Evolutionary conservation across 169 alveolate genomes (phyloP).

Genomic region (Cryptosporidium ubiquitum): DNA sequence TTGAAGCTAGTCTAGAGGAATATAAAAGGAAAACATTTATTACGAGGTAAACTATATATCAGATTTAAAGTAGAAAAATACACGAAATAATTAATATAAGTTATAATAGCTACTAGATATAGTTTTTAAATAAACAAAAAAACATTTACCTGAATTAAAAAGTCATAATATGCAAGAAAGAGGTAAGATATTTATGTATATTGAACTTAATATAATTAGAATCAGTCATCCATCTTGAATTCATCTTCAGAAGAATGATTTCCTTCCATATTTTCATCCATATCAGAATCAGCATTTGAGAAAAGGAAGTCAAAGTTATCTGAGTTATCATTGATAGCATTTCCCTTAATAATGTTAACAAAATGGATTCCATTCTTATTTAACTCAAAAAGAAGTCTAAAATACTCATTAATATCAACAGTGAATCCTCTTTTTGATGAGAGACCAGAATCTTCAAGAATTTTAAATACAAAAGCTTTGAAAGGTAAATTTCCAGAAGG

Average conservation of each 20-base stretch:
- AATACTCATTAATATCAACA: slow-evolving; percentile 88
- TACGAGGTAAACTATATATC: not conserved
- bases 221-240: not conserved
- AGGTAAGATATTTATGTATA: no score
- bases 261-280: slow-evolving; percentile 17
- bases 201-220: no score
- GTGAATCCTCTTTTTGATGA: slow-evolving; percentile 85
- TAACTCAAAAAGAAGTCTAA: slow-evolving; percentile 87
- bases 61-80: not conserved
- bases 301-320: not conserved
- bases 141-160: no score
- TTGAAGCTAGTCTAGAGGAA: not conserved
- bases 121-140: no score
- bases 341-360: slow-evolving; percentile 25
- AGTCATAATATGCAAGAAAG: not conserved
- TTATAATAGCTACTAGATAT: not conserved
- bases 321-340: not conserved
- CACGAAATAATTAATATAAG: not conserved
- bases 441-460: slow-evolving; percentile 82
- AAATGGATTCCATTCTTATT: slow-evolving; percentile 90
- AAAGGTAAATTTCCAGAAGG: slow-evolving; percentile 77
- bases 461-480: slow-evolving; percentile 74
- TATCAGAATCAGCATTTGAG: slow-evolving; percentile 1
- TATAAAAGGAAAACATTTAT: no score
- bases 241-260: slow-evolving; percentile 8